Base-by-base conservation (phyloP, 2,329 filamentous ascomycete species). In the Monosporascus sp. region DNA sequence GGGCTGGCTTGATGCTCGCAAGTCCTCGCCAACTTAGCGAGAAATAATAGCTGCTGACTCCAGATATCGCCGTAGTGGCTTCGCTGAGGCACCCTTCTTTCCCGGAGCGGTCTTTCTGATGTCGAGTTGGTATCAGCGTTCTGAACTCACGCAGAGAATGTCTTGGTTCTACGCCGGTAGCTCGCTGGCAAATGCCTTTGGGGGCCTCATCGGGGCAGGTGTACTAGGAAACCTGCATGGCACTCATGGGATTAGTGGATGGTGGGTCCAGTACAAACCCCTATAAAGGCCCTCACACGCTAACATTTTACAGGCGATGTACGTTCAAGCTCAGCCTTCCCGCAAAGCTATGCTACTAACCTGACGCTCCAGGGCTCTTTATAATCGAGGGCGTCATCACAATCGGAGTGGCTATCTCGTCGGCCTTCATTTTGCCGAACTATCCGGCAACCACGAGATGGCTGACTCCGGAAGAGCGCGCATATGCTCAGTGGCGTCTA, bases 391-490 rank as follows among this genome's bases (percentile, higher is more conserved):
- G 68, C 0, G 69, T 72, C 11, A 66, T 73, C 18, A 72, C 74
- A 50, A 58, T 80, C 57, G 55, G 51, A 5, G 61, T 68, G 18
- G 65, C 72, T 1, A 54, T 73, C 1, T 27, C 66, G 1, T 61
- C 72, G 3, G 55, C 58, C 3, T 66, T 74, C 36, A 58, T 70
- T 27, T 66, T 83, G 0, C 81, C 80, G 0, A 74, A 83, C 57
- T 81, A 80, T 17, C 80, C 80, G 1, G 67, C 73, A 44, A 80
- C 74, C 1, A 80, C 79, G 0, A 69, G 66, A 24, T 83, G 80
- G 79, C 61, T 83, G 0, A 69, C 69, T 0, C 62, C 74, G 3
- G 74, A 80, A 42, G 78, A 82, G 57, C 79, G 77, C 52, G 71
- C 72, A 0, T 79, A 79, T 50, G 79, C 80, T 0, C 72, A 76